Base-by-base conservation (phyloP, 331 rosid genomes). In the Stylosanthes scabra region DNA sequence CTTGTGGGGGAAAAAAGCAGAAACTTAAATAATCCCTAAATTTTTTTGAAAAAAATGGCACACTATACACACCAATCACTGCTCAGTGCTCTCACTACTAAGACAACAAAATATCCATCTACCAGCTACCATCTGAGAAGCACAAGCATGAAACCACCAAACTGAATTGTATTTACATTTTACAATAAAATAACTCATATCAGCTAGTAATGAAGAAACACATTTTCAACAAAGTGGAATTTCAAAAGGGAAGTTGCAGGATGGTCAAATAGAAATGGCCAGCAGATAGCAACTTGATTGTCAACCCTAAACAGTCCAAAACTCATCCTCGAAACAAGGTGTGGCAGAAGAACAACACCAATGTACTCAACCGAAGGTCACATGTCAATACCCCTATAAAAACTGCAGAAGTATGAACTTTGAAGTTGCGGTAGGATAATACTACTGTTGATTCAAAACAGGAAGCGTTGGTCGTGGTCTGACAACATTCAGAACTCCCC, bases 401-500 rank as follows among this genome's bases (percentile, higher is more conserved):
- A 52, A 52, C 28, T n/a, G 25, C 58, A 14, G 4, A 3, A 7
- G 57, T 46, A 47, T 12, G 66, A 60, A 66, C 59, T 60, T 16
- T 46, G 64, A 68, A 65, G 58, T 61, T 16, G 61, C 39, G 80
- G 65, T 27, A 41, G 68, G 63, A 61, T 46, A 11, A 59, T 61
- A 64, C 81, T 88, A 93, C 37, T 70, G 86, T 57, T 86, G 89
- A 80, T 83, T 88, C 80, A 91, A 80, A 64, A 81, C 92, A 59
- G 90, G 81, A 80, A 76, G 76, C 13, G 89, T 68, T 2, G 96
- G 98, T 13, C 88, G 90, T 14, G 91, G 88, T 75, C 95, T 81
- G 42, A 90, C 96, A 54, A 93, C 96, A 82, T 93, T 93, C 77
- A 93, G 79, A 49, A 86, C 94, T 13, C 96, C 97, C 77, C 88